A percentile compares a stretch with the other conserved stretches of the same genome.
Evolutionary conservation across 148 eudicot species (phyloP).

Genomic region (Rhododendron griersonianum): DNA sequence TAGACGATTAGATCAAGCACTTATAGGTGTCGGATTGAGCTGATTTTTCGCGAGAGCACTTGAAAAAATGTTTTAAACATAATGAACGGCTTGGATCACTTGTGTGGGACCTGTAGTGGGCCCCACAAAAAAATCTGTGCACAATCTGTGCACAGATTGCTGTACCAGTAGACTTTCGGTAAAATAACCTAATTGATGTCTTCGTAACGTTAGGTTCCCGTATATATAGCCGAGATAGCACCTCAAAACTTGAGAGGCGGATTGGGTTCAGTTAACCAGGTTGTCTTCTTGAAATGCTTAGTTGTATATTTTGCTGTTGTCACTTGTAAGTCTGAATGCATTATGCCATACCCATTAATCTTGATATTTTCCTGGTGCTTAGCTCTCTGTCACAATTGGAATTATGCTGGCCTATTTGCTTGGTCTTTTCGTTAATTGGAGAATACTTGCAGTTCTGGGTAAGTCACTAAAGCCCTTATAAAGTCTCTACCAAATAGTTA

Average conservation of each 20-base stretch:
- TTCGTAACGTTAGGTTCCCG: slow-evolving; percentile 64
- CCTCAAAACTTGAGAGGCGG: slow-evolving; percentile 92
- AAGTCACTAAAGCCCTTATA: slow-evolving; percentile 11
- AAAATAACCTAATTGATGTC: background rate
- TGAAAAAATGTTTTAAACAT: no score
- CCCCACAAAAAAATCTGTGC: no score
- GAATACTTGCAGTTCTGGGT: slow-evolving; percentile 85
- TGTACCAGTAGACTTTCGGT: no score
- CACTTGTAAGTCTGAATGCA: background rate
- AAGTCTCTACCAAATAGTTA: background rate
- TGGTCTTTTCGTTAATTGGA: slow-evolving; percentile 88
- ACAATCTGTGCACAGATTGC: no score
- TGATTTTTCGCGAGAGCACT: no score
- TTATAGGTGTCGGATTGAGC: no score
- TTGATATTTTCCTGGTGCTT: slow-evolving; percentile 12
- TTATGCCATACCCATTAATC: background rate
- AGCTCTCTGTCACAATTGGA: slow-evolving; percentile 95
- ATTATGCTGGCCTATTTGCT: slow-evolving; percentile 86
- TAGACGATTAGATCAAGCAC: no score
- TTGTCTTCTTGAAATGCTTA: slow-evolving; percentile 19
- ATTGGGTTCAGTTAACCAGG: slow-evolving; percentile 95
- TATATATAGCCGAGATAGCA: slow-evolving; percentile 93
- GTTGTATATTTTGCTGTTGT: background rate
- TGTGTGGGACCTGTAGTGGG: no score
- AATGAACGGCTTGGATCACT: no score